A percentile compares a stretch with the other conserved stretches of the same genome.
Conservation (phyloP, 306 rosid species). For the Dalbergia oliveri region DNA sequence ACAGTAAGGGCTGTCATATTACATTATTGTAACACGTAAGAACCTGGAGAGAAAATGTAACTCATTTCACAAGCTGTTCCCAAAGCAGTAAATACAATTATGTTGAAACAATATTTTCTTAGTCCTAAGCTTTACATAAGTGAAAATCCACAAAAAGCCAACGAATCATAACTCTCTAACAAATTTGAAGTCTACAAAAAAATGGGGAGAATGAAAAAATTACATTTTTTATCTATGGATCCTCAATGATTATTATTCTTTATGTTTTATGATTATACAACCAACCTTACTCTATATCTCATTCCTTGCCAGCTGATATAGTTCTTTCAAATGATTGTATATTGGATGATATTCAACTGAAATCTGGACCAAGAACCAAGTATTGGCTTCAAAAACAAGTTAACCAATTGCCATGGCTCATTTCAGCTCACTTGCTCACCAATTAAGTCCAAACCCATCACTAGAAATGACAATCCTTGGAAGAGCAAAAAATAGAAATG, state of each 20-base stretch:
- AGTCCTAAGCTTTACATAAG: constrained; percentile 55
- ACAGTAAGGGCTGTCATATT: not conserved
- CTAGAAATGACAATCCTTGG: constrained; percentile 93
- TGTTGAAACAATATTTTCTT: constrained; percentile 46
- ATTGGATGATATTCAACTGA: constrained; percentile 41
- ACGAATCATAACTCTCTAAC: constrained; percentile 47
- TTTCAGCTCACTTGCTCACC: constrained; percentile 91
- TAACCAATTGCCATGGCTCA: constrained; percentile 25
- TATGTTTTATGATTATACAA: constrained; percentile 52
- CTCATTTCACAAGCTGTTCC: constrained; percentile 43
- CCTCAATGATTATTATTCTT: constrained; percentile 43
- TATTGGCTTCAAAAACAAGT: constrained; percentile 44
- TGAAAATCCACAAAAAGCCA: constrained; percentile 44
- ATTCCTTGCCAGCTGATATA: constrained; percentile 42
- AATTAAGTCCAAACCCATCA: constrained; percentile 90
- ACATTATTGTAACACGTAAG: not conserved
- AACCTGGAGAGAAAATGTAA: constrained; percentile 15
- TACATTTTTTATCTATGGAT: constrained; percentile 44
- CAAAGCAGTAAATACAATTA: constrained; percentile 47
- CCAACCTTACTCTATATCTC: constrained; percentile 49
- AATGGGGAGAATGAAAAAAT: constrained; percentile 34
- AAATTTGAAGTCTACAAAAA: constrained; percentile 46
- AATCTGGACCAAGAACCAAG: constrained; percentile 42
- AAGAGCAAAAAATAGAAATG: constrained; percentile 96
- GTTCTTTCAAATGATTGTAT: constrained; percentile 46